Evolutionary conservation across 768 basidiomycete species (phyloP).

Genomic region (Pleurotus citrinopileatus): DNA sequence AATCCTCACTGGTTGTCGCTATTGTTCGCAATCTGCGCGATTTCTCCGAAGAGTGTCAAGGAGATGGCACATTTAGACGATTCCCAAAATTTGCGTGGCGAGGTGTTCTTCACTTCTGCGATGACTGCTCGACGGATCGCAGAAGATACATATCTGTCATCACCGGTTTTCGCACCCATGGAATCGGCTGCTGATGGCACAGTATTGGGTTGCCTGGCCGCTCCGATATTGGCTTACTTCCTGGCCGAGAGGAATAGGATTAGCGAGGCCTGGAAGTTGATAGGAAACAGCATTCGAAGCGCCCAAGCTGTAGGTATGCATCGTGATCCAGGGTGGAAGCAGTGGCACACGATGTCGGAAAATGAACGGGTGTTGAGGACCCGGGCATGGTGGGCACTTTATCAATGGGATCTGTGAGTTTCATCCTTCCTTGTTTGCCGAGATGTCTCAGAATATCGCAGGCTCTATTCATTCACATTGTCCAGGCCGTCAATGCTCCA

Average conservation of each 20-base stretch:
- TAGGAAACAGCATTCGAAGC: conserved; percentile 36
- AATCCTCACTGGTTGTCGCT: conserved; percentile 51
- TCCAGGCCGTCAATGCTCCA: conserved; percentile 44
- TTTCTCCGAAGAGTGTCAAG: conserved; percentile 28
- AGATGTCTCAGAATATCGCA: conserved; percentile 18
- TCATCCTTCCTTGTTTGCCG: conserved; percentile 3
- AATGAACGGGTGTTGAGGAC: conserved; percentile 39
- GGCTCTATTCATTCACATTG: conserved; percentile 40
- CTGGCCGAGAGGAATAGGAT: conserved; percentile 44
- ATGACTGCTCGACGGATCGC: conserved; percentile 43
- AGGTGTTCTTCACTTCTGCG: conserved; percentile 37
- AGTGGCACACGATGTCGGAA: conserved; percentile 41
- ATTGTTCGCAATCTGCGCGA: conserved; percentile 46
- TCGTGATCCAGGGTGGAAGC: conserved; percentile 37
- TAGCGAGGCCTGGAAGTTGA: conserved; percentile 48
- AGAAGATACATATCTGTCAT: conserved; percentile 40
- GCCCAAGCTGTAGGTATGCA: conserved; percentile 43
- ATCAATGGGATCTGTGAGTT: conserved; percentile 40
- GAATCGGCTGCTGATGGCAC: conserved; percentile 44
- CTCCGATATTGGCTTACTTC: conserved; percentile 41
- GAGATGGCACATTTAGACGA: conserved; percentile 16
- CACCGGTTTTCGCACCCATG: conserved; percentile 30
- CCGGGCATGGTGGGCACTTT: conserved; percentile 42
- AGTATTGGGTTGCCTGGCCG: conserved; percentile 43
- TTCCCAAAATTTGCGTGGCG: conserved; percentile 19